Evolutionary conservation across 1,284 basidiomycete species (phyloP).

Genomic region (Agaricales sp.): DNA sequence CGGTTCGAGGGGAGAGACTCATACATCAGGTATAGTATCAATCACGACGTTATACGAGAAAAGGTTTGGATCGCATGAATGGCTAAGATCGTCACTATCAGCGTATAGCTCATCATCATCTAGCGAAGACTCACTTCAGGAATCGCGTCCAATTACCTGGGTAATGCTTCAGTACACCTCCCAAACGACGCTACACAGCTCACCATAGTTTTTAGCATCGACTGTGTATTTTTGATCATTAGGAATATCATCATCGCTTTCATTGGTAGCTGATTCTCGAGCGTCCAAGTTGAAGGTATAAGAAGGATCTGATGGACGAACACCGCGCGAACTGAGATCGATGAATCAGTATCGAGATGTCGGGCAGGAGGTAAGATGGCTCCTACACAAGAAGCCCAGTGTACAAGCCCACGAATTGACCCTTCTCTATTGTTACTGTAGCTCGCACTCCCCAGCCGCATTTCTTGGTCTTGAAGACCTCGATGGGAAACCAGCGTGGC

Average conservation of each 20-base stretch:
- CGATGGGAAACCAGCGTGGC: not conserved
- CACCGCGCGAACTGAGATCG: not conserved
- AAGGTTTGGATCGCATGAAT: slow-evolving; percentile 1
- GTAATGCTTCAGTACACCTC: no score
- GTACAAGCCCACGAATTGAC: not conserved
- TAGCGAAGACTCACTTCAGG: not conserved
- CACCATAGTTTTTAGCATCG: not conserved
- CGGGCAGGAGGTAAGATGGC: not conserved
- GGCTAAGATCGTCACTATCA: not conserved
- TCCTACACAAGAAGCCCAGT: not conserved
- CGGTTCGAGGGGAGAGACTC: not conserved
- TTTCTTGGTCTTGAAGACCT: slow-evolving; percentile 1
- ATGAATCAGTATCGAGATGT: not conserved
- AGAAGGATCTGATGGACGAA: no score
- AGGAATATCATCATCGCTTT: not conserved
- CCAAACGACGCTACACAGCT: not conserved
- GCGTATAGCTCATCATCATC: not conserved
- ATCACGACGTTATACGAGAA: not conserved
- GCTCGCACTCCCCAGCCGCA: not conserved
- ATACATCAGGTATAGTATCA: not conserved
- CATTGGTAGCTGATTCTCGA: not conserved
- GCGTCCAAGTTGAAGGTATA: not conserved
- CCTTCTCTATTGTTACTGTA: not conserved
- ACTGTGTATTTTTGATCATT: not conserved
- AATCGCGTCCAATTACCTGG: slow-evolving; percentile 1